These are phyloP conservation scores for Insectozyma bohioensis DNA, from an alignment of 1,139 yeast genomes.

Conservation along the genomic window DNA sequence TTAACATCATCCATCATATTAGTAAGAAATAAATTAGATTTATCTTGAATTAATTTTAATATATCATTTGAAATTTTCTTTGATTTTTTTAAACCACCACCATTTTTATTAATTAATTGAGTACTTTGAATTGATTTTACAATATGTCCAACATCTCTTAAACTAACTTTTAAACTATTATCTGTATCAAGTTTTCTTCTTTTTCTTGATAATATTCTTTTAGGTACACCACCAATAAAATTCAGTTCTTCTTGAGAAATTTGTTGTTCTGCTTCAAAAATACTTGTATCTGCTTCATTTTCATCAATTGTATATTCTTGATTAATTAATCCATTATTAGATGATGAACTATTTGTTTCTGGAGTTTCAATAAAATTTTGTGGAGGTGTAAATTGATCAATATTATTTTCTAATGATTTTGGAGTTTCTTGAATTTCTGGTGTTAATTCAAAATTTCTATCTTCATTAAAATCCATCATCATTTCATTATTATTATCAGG, in stretches of 20 bases:
- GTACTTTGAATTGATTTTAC: slow-evolving; percentile 7
- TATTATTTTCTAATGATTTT: not conserved
- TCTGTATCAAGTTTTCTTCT: not conserved
- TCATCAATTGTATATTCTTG: slow-evolving; percentile 14
- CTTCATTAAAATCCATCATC: too few relatives aligned
- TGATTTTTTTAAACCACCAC: slow-evolving; percentile 1
- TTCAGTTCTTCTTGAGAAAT: not conserved
- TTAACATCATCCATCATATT: slow-evolving; percentile 35
- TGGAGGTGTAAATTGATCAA: slow-evolving; percentile 1
- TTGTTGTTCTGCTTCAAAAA: slow-evolving; percentile 6
- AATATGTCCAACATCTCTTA: slow-evolving; percentile 7
- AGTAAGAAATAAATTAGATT: slow-evolving; percentile 31
- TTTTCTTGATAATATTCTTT: slow-evolving; percentile 1
- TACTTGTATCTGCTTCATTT: slow-evolving; percentile 4
- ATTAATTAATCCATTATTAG: slow-evolving; percentile 10
- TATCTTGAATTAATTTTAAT: slow-evolving; percentile 17
- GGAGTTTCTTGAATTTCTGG: slow-evolving; percentile 2
- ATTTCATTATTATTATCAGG: too few relatives aligned
- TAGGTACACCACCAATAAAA: not conserved
- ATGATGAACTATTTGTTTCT: not conserved
- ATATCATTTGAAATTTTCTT: slow-evolving; percentile 4
- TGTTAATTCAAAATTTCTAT: too few relatives aligned
- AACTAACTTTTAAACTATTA: not conserved
- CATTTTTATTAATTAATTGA: slow-evolving; percentile 1
- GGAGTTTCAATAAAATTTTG: not conserved